Evolutionary conservation across 1,139 yeast genomes (phyloP).

Genomic region (Blastobotrys petasosporus): DNA sequence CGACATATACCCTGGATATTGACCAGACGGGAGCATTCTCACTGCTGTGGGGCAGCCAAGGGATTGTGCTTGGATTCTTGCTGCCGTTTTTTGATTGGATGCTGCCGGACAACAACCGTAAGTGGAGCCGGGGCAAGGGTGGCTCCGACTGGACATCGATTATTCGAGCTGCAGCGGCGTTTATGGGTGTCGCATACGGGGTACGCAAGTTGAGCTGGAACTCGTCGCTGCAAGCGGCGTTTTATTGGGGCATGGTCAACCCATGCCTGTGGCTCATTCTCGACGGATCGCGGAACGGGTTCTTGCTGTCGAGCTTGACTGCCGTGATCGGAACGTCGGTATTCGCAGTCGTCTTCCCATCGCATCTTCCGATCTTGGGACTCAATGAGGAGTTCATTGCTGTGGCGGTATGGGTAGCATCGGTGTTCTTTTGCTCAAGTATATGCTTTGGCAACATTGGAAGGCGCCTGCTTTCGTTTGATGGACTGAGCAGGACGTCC

Average conservation of each 20-base stretch:
- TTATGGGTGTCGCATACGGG: constrained; percentile 80
- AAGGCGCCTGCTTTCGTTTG: constrained; percentile 39
- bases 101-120: constrained; percentile 34
- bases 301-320: constrained; percentile 34
- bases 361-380: constrained; percentile 23
- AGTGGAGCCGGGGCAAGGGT: constrained; percentile 21
- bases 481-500: constrained; percentile 5
- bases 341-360: constrained; percentile 29
- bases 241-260: constrained; percentile 68
- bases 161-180: constrained; percentile 62
- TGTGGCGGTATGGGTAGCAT: constrained; percentile 45
- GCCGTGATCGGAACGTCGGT: constrained; percentile 30
- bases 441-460: constrained; percentile 70
- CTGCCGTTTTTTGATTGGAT: constrained; percentile 56
- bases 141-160: constrained; percentile 39
- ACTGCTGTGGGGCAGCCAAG: constrained; percentile 46
- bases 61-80: constrained; percentile 55
- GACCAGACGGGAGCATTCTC: constrained; percentile 23
- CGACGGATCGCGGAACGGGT: constrained; percentile 69
- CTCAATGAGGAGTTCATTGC: constrained; percentile 26
- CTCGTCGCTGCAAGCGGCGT: constrained; percentile 67
- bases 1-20: constrained; percentile 28
- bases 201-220: constrained; percentile 77
- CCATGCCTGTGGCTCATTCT: constrained; percentile 75
- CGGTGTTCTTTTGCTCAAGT: constrained; percentile 63